Percentiles rank a stretch among this genome's conserved stretches.
phyloP scores from a whole-genome alignment of 169 alveolate species.

The Plasmodium vinckei region DNA sequence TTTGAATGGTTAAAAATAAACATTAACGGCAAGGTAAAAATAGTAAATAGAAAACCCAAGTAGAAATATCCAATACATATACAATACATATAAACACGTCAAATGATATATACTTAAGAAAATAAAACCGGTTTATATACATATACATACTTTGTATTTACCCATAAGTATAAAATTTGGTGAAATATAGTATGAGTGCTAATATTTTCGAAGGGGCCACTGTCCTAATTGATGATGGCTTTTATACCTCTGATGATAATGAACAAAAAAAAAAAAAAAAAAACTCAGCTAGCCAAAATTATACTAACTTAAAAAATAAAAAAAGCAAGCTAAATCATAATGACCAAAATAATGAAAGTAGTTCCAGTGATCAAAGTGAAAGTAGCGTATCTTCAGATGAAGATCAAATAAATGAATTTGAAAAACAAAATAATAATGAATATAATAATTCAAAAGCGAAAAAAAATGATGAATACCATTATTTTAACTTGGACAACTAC shows the following conservation, averaged over 20 bases:
- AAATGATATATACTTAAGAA: neutral
- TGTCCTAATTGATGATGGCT: conserved; percentile 38
- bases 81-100: neutral
- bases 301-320: neutral
- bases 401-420: conserved; percentile 14
- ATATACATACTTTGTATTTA: too few relatives aligned
- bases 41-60: neutral
- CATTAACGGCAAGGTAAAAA: neutral
- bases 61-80: too few relatives aligned
- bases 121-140: too few relatives aligned
- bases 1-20: too few relatives aligned
- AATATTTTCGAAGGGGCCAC: conserved; percentile 27
- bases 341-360: neutral
- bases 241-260: conserved; percentile 14
- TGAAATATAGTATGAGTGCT: conserved; percentile 21
- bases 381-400: conserved; percentile 1
- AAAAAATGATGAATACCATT: conserved; percentile 1
- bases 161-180: neutral
- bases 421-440: too few relatives aligned
- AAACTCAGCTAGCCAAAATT: neutral
- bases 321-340: neutral
- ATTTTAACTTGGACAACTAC: conserved; percentile 43
- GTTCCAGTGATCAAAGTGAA: neutral
- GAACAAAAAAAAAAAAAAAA: conserved; percentile 19
- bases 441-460: too few relatives aligned